Base-by-base conservation (phyloP, 805 yeast species). In the Candida nonsorbophila region DNA sequence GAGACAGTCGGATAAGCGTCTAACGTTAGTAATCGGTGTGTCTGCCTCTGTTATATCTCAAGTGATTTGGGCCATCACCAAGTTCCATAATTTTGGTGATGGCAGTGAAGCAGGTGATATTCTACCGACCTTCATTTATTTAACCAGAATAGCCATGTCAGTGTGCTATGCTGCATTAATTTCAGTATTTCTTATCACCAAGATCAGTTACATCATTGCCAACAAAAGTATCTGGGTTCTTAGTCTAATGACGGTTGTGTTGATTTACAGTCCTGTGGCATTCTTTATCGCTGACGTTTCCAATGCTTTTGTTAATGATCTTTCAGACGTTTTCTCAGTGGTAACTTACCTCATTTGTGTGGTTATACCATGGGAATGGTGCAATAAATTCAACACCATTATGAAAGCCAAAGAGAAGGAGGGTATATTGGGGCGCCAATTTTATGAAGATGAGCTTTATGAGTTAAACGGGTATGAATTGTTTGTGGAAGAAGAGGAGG, bases 351-450 rank as follows among this genome's bases (percentile, higher is more conserved):
- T 82, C 6, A 63, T 80, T 13, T 72, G 84, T 20, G 81, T 84
- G 17, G 81, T 81, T 5, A 67, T 80, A 7, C 84, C 84, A 1
- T 83, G 94, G 92, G 94, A 84, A 52, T 85, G 94, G 90, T 69
- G 82, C 37, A 83, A 81, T 45, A 65, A 82, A 38, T 66, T 79
- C 32, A 69, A 71, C 28, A 61, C 69, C 8, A 51, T 79, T 22
- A 77, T 76, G 55, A 72, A 74, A 38, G 59, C 58, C 10, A 68
- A 70, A 30, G 88, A 83, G 42, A 74, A 76, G 24, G 79, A 77
- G 35, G 84, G 90, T 6, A 72, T 84, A 4, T 50, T 85, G 22
- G 95, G 95, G 1, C 60, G 94, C 36, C 77, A 77, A 11, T 72
- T 82, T 24, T 80, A 74, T 47, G 90, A 80, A 38, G 88, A 81